Conservation (phyloP, 495 filamentous ascomycete species). For the Aeminium ludgeri region DNA sequence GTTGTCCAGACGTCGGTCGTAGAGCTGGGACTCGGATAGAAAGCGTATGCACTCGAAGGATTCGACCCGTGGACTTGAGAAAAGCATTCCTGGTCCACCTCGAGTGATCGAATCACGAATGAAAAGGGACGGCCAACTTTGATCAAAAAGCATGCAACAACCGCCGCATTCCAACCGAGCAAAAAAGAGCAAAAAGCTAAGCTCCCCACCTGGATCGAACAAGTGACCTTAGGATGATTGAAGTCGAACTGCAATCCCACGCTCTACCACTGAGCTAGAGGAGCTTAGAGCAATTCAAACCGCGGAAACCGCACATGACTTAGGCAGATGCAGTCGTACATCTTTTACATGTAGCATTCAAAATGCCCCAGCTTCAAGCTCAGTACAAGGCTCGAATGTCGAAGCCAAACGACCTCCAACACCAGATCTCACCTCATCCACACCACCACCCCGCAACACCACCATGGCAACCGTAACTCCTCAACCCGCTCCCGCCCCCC, state of each 20-base stretch:
- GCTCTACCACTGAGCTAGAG: constrained; percentile 19
- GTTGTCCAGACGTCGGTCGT: neutral
- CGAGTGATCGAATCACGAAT: no score
- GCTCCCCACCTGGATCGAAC: constrained; percentile 18
- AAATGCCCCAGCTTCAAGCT: no score
- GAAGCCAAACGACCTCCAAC: no score
- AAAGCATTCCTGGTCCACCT: neutral
- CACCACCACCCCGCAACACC: neutral
- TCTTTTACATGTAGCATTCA: no score
- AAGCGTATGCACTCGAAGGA: neutral
- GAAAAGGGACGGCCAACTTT: no score
- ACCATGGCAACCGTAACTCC: no score
- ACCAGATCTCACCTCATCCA: no score
- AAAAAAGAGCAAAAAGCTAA: constrained; percentile 1
- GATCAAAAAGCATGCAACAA: constrained; percentile 4
- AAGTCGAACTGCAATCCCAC: constrained; percentile 15
- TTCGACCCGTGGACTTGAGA: neutral
- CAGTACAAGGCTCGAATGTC: no score
- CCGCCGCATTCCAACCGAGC: neutral
- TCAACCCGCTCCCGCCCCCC: no score
- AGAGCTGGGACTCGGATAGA: neutral
- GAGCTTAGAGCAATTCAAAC: constrained; percentile 1
- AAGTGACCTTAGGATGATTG: constrained; percentile 19
- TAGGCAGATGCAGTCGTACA: no score
- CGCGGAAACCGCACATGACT: neutral